Evolutionary conservation across 805 yeast species (phyloP), one percentile per base, ranked within the genome.

Genomic region (Yarrowia keelungensis): DNA sequence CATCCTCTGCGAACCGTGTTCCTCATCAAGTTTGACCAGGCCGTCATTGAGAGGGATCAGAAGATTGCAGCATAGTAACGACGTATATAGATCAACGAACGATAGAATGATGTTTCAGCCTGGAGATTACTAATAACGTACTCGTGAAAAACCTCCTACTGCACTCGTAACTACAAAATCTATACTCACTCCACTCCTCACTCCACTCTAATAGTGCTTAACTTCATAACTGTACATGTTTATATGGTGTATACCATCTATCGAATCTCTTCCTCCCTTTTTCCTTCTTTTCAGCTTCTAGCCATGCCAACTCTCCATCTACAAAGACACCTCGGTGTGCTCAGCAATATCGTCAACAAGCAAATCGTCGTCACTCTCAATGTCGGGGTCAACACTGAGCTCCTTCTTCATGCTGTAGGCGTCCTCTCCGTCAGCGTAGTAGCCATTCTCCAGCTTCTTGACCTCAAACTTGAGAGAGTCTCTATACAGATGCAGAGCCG

Each of bases 381-480:
- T 45, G 5, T 72, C 72, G 11, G 70, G 70, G 3, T 45, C 70
- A 10, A 39, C 42, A 14, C 47, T 36, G 72, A 92, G 81, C 1
- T 81, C 83, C 76, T 90, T 90, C 76, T 87, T 87, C 99, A 95
- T 95, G 49, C 95, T 89, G 78, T 93, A 94, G 15, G 99, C 99
- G 79, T 95, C 98, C 79, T 95, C 99, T 41, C 97, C 97, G 79
- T 95, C 98, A 67, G 93, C 97, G 75, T 95, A 95, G 78, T 95
- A 95, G n/a, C 89, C 85, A 72, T 86, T 89, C 74, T 92, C 97
- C 69, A 95, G 87, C 50, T 88, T 86, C 69, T 89, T 82, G 51
- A 91, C 95, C 77, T 89, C 93, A 77, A 95, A 95, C 70, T 85
- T 81, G 71, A 95, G 83, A 2, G 97, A 89, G 75, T 91, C 96